Percentiles rank a stretch among this genome's conserved stretches.
phyloP scores from a whole-genome alignment of 2,329 filamentous ascomycete species.

The Ophiocordyceps camponoti-saundersi region DNA sequence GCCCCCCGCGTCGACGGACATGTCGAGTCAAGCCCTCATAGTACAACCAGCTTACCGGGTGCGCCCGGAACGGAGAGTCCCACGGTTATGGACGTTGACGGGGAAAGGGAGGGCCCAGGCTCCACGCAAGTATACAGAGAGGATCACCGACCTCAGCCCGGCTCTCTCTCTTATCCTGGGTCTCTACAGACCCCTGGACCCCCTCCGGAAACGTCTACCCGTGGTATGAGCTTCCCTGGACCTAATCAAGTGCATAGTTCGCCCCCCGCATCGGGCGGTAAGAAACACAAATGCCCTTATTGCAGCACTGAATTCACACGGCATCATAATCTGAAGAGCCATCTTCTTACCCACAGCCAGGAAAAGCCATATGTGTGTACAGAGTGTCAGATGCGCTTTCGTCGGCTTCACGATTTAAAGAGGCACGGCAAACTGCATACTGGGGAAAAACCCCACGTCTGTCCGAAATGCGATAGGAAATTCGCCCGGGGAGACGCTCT shows the following conservation, averaged over 20 bases:
- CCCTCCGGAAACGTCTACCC: slow-evolving; percentile 26
- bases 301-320: slow-evolving; percentile 94
- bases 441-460: slow-evolving; percentile 87
- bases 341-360: slow-evolving; percentile 92
- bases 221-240: slow-evolving; percentile 42
- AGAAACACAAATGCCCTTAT: slow-evolving; percentile 93
- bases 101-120: slow-evolving; percentile 19
- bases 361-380: slow-evolving; percentile 94
- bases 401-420: slow-evolving; percentile 86
- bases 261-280: slow-evolving; percentile 46
- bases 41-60: slow-evolving; percentile 23
- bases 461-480: slow-evolving; percentile 82
- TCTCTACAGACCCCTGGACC: slow-evolving; percentile 24
- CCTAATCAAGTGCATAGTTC: slow-evolving; percentile 23
- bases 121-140: slow-evolving; percentile 24
- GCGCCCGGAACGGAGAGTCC: slow-evolving; percentile 31
- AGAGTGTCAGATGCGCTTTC: slow-evolving; percentile 84
- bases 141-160: slow-evolving; percentile 31
- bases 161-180: slow-evolving; percentile 37
- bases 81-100: slow-evolving; percentile 36
- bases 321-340: slow-evolving; percentile 94
- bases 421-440: slow-evolving; percentile 93
- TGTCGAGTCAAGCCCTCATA: slow-evolving; percentile 26
- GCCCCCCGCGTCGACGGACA: slow-evolving; percentile 18
- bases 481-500: slow-evolving; percentile 93